phyloP scores from a whole-genome alignment of 257 asterid genomes.

The Primulina huaijiensis region DNA sequence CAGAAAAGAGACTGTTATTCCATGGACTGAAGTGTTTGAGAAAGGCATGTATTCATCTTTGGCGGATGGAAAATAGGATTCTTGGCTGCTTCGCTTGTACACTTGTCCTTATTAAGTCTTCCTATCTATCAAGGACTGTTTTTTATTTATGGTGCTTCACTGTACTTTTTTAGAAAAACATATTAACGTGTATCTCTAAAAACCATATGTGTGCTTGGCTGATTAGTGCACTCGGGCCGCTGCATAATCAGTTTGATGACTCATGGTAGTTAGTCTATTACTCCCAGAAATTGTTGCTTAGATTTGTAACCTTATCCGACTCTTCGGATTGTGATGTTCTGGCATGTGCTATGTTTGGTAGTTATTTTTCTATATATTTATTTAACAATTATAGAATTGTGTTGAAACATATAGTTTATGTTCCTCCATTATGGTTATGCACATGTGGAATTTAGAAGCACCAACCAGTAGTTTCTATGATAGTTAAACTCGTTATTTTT shows the following conservation, averaged over 20 bases:
- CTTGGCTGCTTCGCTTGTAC: slow-evolving; percentile 13
- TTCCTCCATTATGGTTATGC: slow-evolving; percentile 5
- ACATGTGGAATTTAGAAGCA: slow-evolving; percentile 12
- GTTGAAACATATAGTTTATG: background rate
- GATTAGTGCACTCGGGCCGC: background rate
- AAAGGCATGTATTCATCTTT: slow-evolving; percentile 38
- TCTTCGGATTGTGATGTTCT: slow-evolving; percentile 3
- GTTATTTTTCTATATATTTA: slow-evolving; percentile 2
- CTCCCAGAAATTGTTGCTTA: slow-evolving; percentile 2
- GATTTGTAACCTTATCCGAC: background rate
- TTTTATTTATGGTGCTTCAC: background rate
- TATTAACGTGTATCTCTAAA: background rate
- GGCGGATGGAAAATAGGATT: slow-evolving; percentile 36
- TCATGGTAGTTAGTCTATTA: slow-evolving; percentile 3
- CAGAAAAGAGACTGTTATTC: slow-evolving; percentile 63
- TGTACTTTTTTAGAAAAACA: too few relatives aligned
- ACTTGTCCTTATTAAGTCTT: slow-evolving; percentile 11
- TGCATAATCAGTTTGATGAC: background rate
- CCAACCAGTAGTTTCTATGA: slow-evolving; percentile 8
- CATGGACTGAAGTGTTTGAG: slow-evolving; percentile 83
- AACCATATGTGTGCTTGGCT: slow-evolving; percentile 4
- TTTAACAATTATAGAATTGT: slow-evolving; percentile 4
- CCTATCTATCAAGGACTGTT: background rate
- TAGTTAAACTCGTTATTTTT: background rate
- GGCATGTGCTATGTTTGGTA: background rate